These are phyloP conservation scores for Mollisiaceae sp. DNA, from an alignment of 2,329 filamentous ascomycete species.

Conservation along the genomic window DNA sequence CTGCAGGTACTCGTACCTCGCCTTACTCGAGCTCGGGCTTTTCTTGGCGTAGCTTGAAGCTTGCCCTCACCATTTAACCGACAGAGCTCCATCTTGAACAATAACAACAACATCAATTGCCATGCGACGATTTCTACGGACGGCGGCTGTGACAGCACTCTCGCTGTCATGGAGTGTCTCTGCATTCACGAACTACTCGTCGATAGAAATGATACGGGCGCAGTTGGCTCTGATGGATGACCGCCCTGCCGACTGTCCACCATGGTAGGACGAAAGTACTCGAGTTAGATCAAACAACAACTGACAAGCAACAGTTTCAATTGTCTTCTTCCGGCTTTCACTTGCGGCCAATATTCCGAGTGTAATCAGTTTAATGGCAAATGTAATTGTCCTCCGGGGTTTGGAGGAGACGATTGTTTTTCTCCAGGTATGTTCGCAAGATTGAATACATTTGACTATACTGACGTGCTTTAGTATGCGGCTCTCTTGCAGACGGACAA, in stretches of 20 bases:
- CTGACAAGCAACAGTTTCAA: conserved; percentile 74
- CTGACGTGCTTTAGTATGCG: conserved; percentile 66
- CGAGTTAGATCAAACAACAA: conserved; percentile 12
- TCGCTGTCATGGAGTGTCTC: conserved; percentile 49
- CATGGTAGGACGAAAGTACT: conserved; percentile 60
- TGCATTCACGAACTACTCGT: conserved; percentile 61
- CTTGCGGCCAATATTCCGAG: conserved; percentile 85
- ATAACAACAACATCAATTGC: conserved; percentile 21
- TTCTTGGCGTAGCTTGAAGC: conserved; percentile 7
- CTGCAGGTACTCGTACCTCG: background rate
- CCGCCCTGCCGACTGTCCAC: conserved; percentile 77
- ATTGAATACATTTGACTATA: background rate
- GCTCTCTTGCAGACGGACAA: conserved; percentile 80
- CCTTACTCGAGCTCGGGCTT: conserved; percentile 11
- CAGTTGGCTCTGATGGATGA: conserved; percentile 75
- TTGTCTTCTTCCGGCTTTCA: conserved; percentile 91
- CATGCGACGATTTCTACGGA: conserved; percentile 37
- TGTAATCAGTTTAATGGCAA: conserved; percentile 92
- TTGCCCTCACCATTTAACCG: conserved; percentile 23
- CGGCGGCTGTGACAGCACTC: conserved; percentile 41
- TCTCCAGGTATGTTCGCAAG: conserved; percentile 64
- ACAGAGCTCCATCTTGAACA: conserved; percentile 23
- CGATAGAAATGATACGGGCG: conserved; percentile 64
- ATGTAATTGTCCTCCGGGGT: conserved; percentile 90
- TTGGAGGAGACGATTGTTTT: conserved; percentile 92